Evolutionary conservation across 176 grass and related monocot species (phyloP).

Genomic region (Poa pratensis): DNA sequence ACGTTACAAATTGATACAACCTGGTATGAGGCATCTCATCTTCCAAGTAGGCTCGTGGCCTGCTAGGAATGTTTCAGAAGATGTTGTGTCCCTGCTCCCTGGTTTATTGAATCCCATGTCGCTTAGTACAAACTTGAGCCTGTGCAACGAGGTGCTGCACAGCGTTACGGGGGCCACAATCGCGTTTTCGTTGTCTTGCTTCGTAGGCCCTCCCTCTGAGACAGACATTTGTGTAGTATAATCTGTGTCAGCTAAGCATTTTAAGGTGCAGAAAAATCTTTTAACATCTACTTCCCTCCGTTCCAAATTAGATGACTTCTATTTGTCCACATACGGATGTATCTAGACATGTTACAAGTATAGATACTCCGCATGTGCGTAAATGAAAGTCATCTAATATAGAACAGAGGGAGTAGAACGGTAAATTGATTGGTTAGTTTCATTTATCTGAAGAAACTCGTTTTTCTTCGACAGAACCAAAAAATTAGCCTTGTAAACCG

Average conservation of each 20-base stretch:
- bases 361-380: too few relatives aligned
- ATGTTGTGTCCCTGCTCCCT: not conserved
- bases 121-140: not conserved
- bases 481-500: too few relatives aligned
- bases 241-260: not conserved
- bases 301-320: too few relatives aligned
- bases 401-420: too few relatives aligned
- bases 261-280: not conserved
- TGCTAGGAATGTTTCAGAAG: slow-evolving; percentile 19
- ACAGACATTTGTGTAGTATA: not conserved
- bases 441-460: too few relatives aligned
- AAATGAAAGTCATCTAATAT: too few relatives aligned
- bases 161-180: not conserved
- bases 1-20: slow-evolving; percentile 24
- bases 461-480: too few relatives aligned
- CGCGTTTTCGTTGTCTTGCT: not conserved
- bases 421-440: too few relatives aligned
- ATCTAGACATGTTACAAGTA: too few relatives aligned
- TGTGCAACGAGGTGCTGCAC: not conserved
- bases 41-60: not conserved
- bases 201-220: not conserved
- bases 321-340: too few relatives aligned
- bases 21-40: slow-evolving; percentile 32
- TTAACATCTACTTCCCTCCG: too few relatives aligned
- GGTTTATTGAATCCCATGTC: slow-evolving; percentile 24